Evolutionary conservation across 257 asterid species (phyloP), one percentile per base, ranked within the genome.

Genomic region (Petrea volubilis): DNA sequence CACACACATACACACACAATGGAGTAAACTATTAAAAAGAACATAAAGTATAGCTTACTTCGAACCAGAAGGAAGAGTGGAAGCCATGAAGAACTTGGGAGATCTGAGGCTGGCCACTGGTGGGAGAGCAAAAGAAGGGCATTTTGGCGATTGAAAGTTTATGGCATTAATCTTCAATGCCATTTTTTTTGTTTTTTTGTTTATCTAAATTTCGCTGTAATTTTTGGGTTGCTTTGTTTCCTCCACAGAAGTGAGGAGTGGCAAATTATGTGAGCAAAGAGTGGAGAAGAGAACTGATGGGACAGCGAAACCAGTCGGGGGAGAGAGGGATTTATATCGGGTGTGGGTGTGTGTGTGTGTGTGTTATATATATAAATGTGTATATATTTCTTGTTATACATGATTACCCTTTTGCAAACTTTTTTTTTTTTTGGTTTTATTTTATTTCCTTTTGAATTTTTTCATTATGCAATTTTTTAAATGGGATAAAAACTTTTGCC

Each of bases 51-150:
- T 15, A 17, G 12, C 68, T 67, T 78, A 90, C 96, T 85, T 86
- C 34, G 92, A 77, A 68, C 74, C 79, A 58, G 96, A 79, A 75
- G 80, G 60, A 62, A 85, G 80, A 47, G 90, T 76, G 11, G 96
- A 88, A 57, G 96, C 90, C 96, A 86, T 87, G 81, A 73, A 61
- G 53, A 84, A 76, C 76, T 68, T 85, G 36, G 95, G 84, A 78
- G 92, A 85, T 85, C 89, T 76, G 84, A 71, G 75, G 82, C 70
- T 78, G 62, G 84, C 82, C 1, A 12, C 50, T 2, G 50, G 3
- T 44, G 50, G 70, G 14, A 64, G 59, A 20, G 70, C 70, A 4
- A 50, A 46, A n/a, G 23, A 44, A 23, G 43, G 69, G 69, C 15
- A 64, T 15, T 25, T 64, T 8, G 29, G 15, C 14, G 70, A 33